Evolutionary conservation across 1,284 basidiomycete species (phyloP), one percentile per base, ranked within the genome.

Genomic region (Puccinia hordei): DNA sequence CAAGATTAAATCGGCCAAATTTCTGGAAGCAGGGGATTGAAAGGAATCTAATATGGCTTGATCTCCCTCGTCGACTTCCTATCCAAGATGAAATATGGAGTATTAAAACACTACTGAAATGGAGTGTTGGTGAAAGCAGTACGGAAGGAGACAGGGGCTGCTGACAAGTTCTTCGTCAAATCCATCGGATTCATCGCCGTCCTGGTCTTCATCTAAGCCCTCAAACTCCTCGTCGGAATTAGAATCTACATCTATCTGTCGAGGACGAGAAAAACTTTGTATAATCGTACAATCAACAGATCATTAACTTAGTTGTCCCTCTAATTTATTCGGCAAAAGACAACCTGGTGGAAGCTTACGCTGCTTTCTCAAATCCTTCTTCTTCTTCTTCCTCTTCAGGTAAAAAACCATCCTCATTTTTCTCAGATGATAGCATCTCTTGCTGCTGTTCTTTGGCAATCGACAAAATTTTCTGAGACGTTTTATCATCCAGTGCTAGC

Each of bases 1-100:
- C 86, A 99, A 94, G 82, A 99, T 99, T 51, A 99, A 88, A 86
- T 99, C 96, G 30, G 96, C 96, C 24, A 99, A 88, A 5, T 94
- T 97, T 85, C 90, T 90, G 46, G 93, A 90, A 84, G 91, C 91
- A 24, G 90, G 87, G n/a, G 84, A 92, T 61, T 92, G 88, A 30
- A 96, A 88, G 17, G 91, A 89, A 83, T 96, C 93, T 30, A 97
- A 88, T 13, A 93, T 91, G 82, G 91, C 90, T 86, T 95, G 88
- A 86, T 97, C 95, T 82, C 88, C 90, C 81, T 92, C 90, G 87
- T 97, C 94, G 84, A 97, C 92, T 88, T 95, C 90, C 93, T 95
- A 85, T 27, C 38, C 6, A 1, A 5, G 65, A 53, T 53, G n/a
- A n/a, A n/a, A n/a, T n/a, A n/a, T n/a, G n/a, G n/a, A n/a, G n/a